phyloP scores from a whole-genome alignment of 768 basidiomycete species.

The Termitomyces sp. region DNA sequence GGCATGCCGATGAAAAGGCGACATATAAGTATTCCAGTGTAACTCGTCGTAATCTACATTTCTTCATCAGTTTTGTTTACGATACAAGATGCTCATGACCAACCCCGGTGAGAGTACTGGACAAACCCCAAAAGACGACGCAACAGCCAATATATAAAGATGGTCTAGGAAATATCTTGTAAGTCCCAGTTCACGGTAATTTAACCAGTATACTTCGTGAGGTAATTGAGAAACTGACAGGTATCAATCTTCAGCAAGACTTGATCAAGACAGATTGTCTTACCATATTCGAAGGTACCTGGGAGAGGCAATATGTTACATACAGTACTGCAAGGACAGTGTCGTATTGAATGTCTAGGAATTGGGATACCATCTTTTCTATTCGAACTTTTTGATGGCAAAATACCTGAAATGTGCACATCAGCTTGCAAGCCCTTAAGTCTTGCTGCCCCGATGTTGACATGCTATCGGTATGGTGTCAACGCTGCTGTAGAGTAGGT shows the following conservation, averaged over 20 bases:
- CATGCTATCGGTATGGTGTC: constrained; percentile 25
- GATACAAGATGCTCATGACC: constrained; percentile 2
- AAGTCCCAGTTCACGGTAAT: not conserved
- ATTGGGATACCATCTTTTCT: too few species aligned
- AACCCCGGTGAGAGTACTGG: constrained; percentile 59
- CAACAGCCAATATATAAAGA: constrained; percentile 56
- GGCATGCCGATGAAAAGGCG: constrained; percentile 62
- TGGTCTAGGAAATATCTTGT: constrained; percentile 33
- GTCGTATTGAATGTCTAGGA: constrained; percentile 46
- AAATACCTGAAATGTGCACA: constrained; percentile 35
- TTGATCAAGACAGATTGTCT: constrained; percentile 3
- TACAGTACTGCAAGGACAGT: constrained; percentile 47
- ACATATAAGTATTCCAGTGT: constrained; percentile 46
- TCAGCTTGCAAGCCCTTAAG: constrained; percentile 46
- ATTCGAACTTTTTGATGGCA: too few species aligned
- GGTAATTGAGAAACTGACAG: constrained; percentile 46
- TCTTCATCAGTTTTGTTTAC: not conserved
- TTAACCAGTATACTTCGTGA: constrained; percentile 33
- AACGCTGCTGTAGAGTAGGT: not conserved
- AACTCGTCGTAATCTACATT: constrained; percentile 44
- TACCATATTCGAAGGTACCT: constrained; percentile 66
- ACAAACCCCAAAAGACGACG: constrained; percentile 57
- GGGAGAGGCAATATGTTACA: constrained; percentile 55
- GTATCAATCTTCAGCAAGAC: not conserved
- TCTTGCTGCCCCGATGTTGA: constrained; percentile 41